phyloP scores from a whole-genome alignment of 805 yeast species.

The Deakozyma indianensis region DNA sequence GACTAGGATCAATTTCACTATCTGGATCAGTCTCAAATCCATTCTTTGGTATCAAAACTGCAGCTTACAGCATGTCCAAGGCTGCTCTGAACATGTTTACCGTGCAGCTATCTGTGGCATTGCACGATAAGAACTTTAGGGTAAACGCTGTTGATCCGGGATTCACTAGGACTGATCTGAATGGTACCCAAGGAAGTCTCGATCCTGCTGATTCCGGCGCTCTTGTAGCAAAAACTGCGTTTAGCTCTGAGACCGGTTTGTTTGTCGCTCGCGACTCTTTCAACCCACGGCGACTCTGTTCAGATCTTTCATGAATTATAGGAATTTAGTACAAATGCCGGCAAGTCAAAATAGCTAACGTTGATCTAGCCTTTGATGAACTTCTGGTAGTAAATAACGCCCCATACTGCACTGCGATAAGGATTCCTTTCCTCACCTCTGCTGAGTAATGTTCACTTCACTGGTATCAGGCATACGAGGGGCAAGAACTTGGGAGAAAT shows the following conservation, averaged over 20 bases:
- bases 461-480: too few relatives aligned
- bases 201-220: neutral
- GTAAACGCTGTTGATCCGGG: constrained; percentile 1
- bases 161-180: neutral
- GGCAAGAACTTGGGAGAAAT: too few relatives aligned
- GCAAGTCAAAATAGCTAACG: too few relatives aligned
- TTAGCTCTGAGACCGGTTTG: neutral
- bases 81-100: constrained; percentile 1
- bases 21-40: neutral
- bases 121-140: neutral
- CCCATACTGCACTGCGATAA: too few relatives aligned
- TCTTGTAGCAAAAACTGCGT: neutral
- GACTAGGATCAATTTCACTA: neutral
- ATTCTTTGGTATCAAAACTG: neutral
- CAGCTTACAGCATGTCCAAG: neutral
- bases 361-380: too few relatives aligned
- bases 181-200: neutral
- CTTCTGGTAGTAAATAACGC: too few relatives aligned
- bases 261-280: neutral
- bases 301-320: too few relatives aligned
- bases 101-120: neutral
- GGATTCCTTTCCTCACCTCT: too few relatives aligned
- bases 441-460: too few relatives aligned
- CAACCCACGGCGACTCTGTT: neutral
- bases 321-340: too few relatives aligned